Evolutionary conservation across 169 alveolate species (phyloP), one percentile per base, ranked within the genome.

Genomic region (Plasmodium malariae): DNA sequence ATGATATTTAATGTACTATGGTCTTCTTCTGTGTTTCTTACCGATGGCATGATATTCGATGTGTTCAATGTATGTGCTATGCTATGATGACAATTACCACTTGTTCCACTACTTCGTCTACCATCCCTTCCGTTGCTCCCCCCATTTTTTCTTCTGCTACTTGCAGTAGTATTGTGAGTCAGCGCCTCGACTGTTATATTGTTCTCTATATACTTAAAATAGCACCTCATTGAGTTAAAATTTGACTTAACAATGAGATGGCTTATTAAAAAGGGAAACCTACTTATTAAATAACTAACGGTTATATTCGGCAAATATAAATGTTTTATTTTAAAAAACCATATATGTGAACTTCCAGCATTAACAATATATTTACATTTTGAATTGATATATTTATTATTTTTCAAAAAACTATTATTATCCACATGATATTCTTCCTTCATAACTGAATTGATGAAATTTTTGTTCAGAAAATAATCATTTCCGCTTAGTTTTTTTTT

Each of bases 261-360:
- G 26, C 67, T 40, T 34, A n/a, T 40, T 36, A 83, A 65, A 71
- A 83, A 67, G 17, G 91, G 85, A 26, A 83, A 83, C 0, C 68
- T 43, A 6, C 36, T 67, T 24, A 48, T 51, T 67, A 83, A 48
- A 67, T 83, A 83, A 51, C 67, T 60, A n/a, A 68, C 51, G 14
- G 85, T 68, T 67, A 83, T 83, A 36, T 83, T 70, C 2, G 91
- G 49, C 6, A 83, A 30, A 51, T 34, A 83, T 54, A 83, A 43
- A 43, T 83, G 32, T 59, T 67, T 83, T 26, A 83, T 19, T 65
- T 83, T 83, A 70, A 51, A 83, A 57, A 83, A 37, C 91, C 91
- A 83, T 17, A 26, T 49, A 30, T 83, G 83, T 1, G 45, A 49
- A 54, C 91, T 83, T 2, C 34, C 83, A 17, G 32, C 49, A 83